These are phyloP conservation scores for Xylaria nigripes DNA, from an alignment of 495 filamentous ascomycete genomes.

Conservation along the genomic window DNA sequence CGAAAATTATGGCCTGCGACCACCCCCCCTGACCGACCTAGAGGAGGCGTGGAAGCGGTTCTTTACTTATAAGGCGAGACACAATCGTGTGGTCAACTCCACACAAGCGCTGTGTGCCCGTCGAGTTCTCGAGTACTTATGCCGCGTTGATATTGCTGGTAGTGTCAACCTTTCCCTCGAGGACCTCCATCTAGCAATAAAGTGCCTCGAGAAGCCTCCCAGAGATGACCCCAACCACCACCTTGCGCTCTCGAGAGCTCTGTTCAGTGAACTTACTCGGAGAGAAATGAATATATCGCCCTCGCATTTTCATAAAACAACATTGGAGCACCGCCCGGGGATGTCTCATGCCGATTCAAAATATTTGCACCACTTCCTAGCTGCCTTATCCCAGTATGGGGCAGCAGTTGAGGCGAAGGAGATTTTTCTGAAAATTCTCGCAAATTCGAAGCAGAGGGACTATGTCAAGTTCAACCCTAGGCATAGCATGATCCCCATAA, in stretches of 20 bases:
- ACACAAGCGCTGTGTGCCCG: slow-evolving; percentile 55
- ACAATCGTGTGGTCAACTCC: slow-evolving; percentile 47
- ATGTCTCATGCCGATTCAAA: neutral
- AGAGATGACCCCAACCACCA: slow-evolving; percentile 36
- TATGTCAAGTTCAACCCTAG: slow-evolving; percentile 15
- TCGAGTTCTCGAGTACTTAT: slow-evolving; percentile 52
- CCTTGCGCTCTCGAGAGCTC: slow-evolving; percentile 45
- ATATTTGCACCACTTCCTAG: slow-evolving; percentile 45
- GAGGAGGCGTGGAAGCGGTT: slow-evolving; percentile 56
- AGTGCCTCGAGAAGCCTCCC: slow-evolving; percentile 31
- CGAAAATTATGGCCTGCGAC: slow-evolving; percentile 41
- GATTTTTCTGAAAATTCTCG: slow-evolving; percentile 37
- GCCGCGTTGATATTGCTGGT: slow-evolving; percentile 30
- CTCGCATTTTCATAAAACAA: neutral
- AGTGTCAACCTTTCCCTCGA: slow-evolving; percentile 37
- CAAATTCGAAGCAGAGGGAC: too few relatives aligned
- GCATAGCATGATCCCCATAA: slow-evolving; percentile 46
- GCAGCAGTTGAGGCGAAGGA: slow-evolving; percentile 51
- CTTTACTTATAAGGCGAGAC: slow-evolving; percentile 46
- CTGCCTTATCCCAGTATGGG: slow-evolving; percentile 50
- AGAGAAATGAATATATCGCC: slow-evolving; percentile 12
- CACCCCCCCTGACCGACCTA: slow-evolving; percentile 52
- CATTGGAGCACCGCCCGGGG: slow-evolving; percentile 1
- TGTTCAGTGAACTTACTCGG: slow-evolving; percentile 46
- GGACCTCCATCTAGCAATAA: slow-evolving; percentile 42